Base-by-base conservation (phyloP, 2,329 filamentous ascomycete genomes). In the Aureobasidium vineae region DNA sequence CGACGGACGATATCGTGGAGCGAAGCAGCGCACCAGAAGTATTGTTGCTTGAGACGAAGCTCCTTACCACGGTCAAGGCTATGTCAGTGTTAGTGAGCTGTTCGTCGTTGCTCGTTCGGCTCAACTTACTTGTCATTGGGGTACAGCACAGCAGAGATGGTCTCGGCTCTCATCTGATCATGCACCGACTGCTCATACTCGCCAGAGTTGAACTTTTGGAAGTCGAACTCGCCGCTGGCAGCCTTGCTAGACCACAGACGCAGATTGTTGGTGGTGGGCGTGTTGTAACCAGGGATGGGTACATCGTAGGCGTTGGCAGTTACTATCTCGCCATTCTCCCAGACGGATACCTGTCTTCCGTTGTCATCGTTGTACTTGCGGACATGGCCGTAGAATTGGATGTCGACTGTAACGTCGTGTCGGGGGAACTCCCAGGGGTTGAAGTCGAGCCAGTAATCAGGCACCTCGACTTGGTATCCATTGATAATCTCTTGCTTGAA, bases 401-500 rank as follows among this genome's bases (percentile, higher is more conserved):
- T 92, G 79, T 98, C 91, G 28, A 99, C 93, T 1, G 90, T 93
- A 69, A 99, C 90, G 76, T 99, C 95, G 77, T 97, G 92, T 71
- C 95, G 86, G 49, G 93, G 92, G 74, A 98, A 99, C 77, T 99
- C 95, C 95, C 95, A 99, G 0, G 95, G 95, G 79, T 99, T 99
- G 79, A 98, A 97, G 77, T 98, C 95, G 64, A 99, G 86, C 95
- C 95, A 99, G 80, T 99, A 98, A 77, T 99, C 95, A 23, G 95
- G 95, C 67, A 98, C 90, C 76, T 99, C 95, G 70, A 99, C 92
- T 79, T 99, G 95, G 77, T 97, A 99, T 67, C 95, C 95, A 74
- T 98, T 90, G 68, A 97, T 88, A 73, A 99, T 98, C 81, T 98
- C 95, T 82, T 99, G 95, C 82, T 98, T 98, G 87, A 99, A 99